Evolutionary conservation across 345 rosid species (phyloP).

Genomic region (Durio zibethinus): DNA sequence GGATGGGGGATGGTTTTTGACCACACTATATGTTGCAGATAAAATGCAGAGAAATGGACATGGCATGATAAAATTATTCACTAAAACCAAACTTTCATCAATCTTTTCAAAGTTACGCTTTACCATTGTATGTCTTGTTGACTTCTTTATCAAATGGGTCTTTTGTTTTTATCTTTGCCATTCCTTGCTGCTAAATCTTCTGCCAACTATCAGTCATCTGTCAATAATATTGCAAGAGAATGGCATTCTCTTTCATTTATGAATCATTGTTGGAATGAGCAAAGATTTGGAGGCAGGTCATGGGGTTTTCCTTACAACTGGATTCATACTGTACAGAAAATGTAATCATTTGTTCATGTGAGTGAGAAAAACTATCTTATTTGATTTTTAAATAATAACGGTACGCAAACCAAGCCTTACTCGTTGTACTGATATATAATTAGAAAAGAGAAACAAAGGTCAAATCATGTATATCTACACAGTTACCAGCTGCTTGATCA

Average conservation of each 20-base stretch:
- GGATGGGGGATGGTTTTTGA: not conserved
- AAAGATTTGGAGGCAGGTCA: conserved; percentile 14
- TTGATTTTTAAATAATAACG: not conserved
- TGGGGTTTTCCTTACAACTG: conserved; percentile 12
- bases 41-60: not conserved
- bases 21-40: not conserved
- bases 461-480: not conserved
- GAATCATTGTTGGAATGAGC: conserved; percentile 23
- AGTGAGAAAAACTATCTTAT: not conserved
- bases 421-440: not conserved
- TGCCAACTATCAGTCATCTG: conserved; percentile 7
- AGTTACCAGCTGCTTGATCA: not conserved
- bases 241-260: conserved; percentile 6
- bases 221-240: conserved; percentile 11
- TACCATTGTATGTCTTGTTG: conserved; percentile 11
- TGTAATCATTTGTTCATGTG: not conserved
- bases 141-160: conserved; percentile 16
- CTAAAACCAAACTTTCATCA: not conserved
- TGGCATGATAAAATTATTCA: not conserved
- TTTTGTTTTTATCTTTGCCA: conserved; percentile 19
- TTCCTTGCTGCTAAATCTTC: conserved; percentile 14
- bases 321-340: not conserved
- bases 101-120: not conserved
- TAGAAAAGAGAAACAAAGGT: too few relatives aligned
- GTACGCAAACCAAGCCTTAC: not conserved